Percentiles rank a stretch among this genome's conserved stretches.
Conservation (phyloP, 352 stramenopile genomes). For the Pythium oligandrum region DNA sequence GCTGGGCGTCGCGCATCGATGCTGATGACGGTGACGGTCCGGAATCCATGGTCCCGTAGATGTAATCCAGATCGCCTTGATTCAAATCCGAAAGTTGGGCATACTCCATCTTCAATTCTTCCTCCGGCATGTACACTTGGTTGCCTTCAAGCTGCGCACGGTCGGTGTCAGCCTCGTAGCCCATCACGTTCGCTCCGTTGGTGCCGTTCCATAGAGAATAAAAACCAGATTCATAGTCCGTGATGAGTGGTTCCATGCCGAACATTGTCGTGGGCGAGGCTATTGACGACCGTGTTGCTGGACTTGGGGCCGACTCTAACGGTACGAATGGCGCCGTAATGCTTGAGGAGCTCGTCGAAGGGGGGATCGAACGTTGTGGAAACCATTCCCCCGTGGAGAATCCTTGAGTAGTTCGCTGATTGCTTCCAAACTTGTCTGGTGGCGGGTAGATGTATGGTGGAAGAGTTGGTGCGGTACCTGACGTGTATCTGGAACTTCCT, state of each 20-base stretch:
- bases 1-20: constrained; percentile 26
- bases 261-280: constrained; percentile 48
- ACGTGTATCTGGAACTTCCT: too few species aligned
- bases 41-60: constrained; percentile 56
- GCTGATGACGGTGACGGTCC: constrained; percentile 6
- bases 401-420: too few species aligned
- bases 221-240: constrained; percentile 62
- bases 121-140: constrained; percentile 38
- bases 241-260: constrained; percentile 51
- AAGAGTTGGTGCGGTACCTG: too few species aligned
- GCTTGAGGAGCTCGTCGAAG: too few species aligned
- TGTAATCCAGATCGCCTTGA: constrained; percentile 68
- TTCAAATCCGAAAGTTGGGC: constrained; percentile 60
- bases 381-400: too few species aligned
- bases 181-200: constrained; percentile 32
- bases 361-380: too few species aligned
- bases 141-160: constrained; percentile 12
- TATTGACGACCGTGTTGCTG: constrained; percentile 17
- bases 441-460: too few species aligned
- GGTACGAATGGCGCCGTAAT: too few species aligned
- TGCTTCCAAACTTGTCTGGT: too few species aligned
- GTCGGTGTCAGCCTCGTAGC: constrained; percentile 38
- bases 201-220: constrained; percentile 67
- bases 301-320: too few species aligned
- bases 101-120: constrained; percentile 77